A percentile compares a stretch with the other conserved stretches of the same genome.
Conservation (phyloP, 768 basidiomycete genomes). For the Amanita thiersii region DNA sequence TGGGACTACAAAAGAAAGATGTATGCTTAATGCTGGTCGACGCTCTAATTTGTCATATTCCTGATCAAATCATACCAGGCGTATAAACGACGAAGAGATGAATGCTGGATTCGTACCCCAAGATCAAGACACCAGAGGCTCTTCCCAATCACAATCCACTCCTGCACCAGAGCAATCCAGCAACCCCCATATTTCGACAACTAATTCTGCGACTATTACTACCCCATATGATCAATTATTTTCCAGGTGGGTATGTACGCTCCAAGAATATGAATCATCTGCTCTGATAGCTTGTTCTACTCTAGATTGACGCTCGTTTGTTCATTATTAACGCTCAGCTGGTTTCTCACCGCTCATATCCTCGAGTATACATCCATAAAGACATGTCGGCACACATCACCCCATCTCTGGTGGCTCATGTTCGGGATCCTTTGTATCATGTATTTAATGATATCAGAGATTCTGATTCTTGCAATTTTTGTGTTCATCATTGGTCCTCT, state of each 20-base stretch:
- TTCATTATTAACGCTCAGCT: constrained; percentile 65
- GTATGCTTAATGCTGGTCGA: constrained; percentile 14
- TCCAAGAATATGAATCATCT: constrained; percentile 11
- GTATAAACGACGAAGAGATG: constrained; percentile 2
- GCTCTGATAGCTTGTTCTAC: neutral
- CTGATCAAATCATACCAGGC: neutral
- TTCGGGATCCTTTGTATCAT: constrained; percentile 75
- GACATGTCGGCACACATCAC: constrained; percentile 64
- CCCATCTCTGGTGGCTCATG: constrained; percentile 82
- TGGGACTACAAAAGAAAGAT: constrained; percentile 40
- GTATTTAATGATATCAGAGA: constrained; percentile 64
- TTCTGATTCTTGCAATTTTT: constrained; percentile 65
- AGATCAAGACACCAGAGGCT: neutral
- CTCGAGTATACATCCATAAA: constrained; percentile 70
- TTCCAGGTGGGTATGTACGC: too few species aligned
- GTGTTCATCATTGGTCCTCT: constrained; percentile 77
- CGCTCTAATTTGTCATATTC: constrained; percentile 3
- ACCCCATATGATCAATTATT: too few species aligned
- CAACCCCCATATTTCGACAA: too few species aligned
- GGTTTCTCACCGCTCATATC: constrained; percentile 80
- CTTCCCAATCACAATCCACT: neutral
- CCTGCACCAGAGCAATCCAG: constrained; percentile 2
- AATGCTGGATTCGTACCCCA: neutral
- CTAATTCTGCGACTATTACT: too few species aligned
- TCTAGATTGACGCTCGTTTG: constrained; percentile 53